Evolutionary conservation across 495 filamentous ascomycete genomes (phyloP).

Genomic region (Cairneyella variabilis): DNA sequence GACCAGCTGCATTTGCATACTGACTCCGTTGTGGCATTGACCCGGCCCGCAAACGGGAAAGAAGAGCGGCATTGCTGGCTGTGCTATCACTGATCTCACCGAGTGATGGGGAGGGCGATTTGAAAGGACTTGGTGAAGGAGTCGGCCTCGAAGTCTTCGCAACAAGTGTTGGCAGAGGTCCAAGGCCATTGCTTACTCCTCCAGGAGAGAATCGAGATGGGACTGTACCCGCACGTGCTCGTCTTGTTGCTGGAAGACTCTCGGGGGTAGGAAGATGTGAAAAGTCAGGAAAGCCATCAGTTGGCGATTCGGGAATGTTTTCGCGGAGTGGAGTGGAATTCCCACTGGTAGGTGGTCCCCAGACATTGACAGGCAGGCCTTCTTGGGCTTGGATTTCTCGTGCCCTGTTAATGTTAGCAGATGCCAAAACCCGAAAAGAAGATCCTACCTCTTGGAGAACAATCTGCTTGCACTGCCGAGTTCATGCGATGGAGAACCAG

Average conservation of each 20-base stretch:
- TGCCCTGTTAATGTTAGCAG: conserved; percentile 52
- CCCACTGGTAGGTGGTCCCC: conserved; percentile 93
- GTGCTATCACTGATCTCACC: conserved; percentile 56
- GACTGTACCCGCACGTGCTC: conserved; percentile 91
- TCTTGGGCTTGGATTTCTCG: conserved; percentile 98
- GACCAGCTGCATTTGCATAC: conserved; percentile 52
- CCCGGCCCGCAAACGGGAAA: conserved; percentile 87
- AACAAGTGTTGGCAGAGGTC: conserved; percentile 60
- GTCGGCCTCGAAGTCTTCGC: conserved; percentile 84
- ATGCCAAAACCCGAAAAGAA: not conserved
- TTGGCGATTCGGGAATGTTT: conserved; percentile 95
- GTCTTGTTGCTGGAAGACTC: conserved; percentile 53
- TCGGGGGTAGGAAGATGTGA: conserved; percentile 57
- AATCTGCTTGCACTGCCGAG: conserved; percentile 64
- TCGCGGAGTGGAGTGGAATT: conserved; percentile 94
- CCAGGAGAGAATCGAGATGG: conserved; percentile 87
- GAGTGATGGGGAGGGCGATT: conserved; percentile 67
- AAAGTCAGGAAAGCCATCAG: conserved; percentile 92
- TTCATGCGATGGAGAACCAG: conserved; percentile 97
- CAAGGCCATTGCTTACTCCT: conserved; percentile 49
- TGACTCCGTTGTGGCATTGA: conserved; percentile 89
- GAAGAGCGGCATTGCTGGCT: conserved; percentile 59
- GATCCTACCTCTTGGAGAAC: conserved; percentile 85
- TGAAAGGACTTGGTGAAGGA: conserved; percentile 87
- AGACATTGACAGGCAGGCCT: conserved; percentile 73